A percentile compares a stretch with the other conserved stretches of the same genome.
phyloP scores from a whole-genome alignment of 1,284 basidiomycete genomes.

The Pascua guehoae region DNA sequence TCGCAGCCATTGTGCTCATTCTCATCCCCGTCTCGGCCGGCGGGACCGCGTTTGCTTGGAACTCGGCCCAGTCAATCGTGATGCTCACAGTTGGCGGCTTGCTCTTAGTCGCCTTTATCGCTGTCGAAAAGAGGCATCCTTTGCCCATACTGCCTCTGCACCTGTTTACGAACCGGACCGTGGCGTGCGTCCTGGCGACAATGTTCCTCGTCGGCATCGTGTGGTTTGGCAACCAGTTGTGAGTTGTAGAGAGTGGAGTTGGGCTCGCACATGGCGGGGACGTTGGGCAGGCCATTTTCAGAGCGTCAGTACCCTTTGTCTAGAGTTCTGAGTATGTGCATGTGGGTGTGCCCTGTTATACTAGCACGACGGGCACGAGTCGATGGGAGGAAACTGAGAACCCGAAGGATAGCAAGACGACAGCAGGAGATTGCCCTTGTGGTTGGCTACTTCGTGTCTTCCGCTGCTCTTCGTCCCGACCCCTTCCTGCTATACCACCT shows the following conservation, averaged over 20 bases:
- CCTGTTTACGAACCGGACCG: conserved; percentile 25
- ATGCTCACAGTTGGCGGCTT: conserved; percentile 23
- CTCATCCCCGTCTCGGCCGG: conserved; percentile 28
- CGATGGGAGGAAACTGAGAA: too few species aligned
- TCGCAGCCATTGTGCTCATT: conserved; percentile 29
- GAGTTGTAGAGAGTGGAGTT: not conserved
- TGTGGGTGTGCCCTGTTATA: too few species aligned
- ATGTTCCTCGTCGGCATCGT: conserved; percentile 32
- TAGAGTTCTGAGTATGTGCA: too few species aligned
- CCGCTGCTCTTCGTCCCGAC: too few species aligned
- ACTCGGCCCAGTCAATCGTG: conserved; percentile 17
- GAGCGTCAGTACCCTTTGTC: too few species aligned
- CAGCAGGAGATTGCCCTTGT: too few species aligned
- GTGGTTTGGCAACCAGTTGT: conserved; percentile 24
- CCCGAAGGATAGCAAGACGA: too few species aligned
- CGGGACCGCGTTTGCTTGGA: conserved; percentile 26
- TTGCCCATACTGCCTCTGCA: not conserved
- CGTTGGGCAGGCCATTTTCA: too few species aligned
- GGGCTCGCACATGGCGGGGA: too few species aligned
- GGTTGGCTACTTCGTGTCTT: too few species aligned
- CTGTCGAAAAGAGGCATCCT: conserved; percentile 15
- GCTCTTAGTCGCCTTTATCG: conserved; percentile 18
- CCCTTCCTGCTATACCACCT: too few species aligned
- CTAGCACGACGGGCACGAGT: too few species aligned
- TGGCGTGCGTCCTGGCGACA: conserved; percentile 26